Base-by-base conservation (phyloP, 108 stramenopile genomes). In the Cyclotella baltica region DNA sequence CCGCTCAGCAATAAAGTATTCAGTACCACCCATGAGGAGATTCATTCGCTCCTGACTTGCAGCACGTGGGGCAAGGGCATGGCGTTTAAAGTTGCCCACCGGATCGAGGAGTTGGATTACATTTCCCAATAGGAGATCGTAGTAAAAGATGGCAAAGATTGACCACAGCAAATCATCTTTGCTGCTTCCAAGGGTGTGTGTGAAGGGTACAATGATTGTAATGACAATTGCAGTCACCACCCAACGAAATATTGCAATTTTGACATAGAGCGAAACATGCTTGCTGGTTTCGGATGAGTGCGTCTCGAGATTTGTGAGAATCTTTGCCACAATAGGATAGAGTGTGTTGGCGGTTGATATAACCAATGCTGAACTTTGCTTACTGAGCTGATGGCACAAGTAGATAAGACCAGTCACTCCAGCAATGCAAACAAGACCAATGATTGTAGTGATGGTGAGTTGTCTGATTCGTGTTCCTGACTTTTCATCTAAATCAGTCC, bases 211-310 rank as follows among this genome's bases (percentile, higher is more conserved):
- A 31, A 96, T 89, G 73, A 92, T 79, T 10, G 84, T 89, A 70
- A 94, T 89, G 15, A 96, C 82, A 31, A 96, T 82, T 9, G 92
- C 96, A 22, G 92, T 91, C 51, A 90, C 84, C n/a, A 92, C 84
- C 88, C 90, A 94, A 51, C 93, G 85, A 64, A 87, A 90, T 53
- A 82, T 55, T 28, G 86, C 86, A 81, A 90, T 90, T 69, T 95
- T 95, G 70, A 89, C 77, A 73, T 86, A 95, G 3, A 96, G 83
- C 15, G 88, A 89, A 11, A 81, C 77, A 74, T 95, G 91, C 59
- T 76, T 85, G 25, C 71, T 72, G 20, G 88, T 87, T 66, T 95
- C 92, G 9, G 88, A 78, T 5, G 89, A 29, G 85, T 96, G 96
- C 0, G 77, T 23, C 67, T 96, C 96, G n/a, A 88, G 65, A 22